phyloP scores from a whole-genome alignment of 2,329 filamentous ascomycete genomes.

The Hypoxylon sp. region DNA sequence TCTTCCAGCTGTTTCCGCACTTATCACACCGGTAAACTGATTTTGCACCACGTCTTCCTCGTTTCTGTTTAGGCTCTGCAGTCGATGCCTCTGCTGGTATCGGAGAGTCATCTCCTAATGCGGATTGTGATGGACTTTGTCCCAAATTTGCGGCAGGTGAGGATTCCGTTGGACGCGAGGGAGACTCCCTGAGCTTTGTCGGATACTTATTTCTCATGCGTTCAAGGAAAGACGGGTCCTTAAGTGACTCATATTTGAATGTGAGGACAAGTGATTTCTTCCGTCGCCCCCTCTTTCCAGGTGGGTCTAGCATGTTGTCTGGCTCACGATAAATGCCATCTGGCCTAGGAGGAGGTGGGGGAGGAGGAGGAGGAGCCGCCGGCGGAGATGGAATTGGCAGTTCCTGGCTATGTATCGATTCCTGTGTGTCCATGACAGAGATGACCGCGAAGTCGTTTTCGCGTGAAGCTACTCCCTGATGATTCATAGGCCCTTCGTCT shows the following conservation, averaged over 20 bases:
- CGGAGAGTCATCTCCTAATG: conserved; percentile 5
- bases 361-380: not conserved
- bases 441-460: not conserved
- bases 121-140: not conserved
- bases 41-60: conserved; percentile 35
- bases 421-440: not conserved
- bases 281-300: conserved; percentile 47
- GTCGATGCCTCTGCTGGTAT: conserved; percentile 30
- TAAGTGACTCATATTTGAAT: conserved; percentile 48
- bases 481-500: not conserved
- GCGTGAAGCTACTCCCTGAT: not conserved
- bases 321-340: conserved; percentile 49
- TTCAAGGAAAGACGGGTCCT: conserved; percentile 44
- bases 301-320: conserved; percentile 49
- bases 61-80: conserved; percentile 32
- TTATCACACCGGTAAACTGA: conserved; percentile 63
- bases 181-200: not conserved
- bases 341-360: conserved; percentile 21
- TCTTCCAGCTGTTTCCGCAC: conserved; percentile 69
- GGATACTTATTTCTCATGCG: not conserved
- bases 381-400: conserved; percentile 7
- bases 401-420: conserved; percentile 5
- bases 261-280: conserved; percentile 51
- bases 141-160: not conserved
- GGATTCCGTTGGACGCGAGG: not conserved